Evolutionary conservation across 1,284 basidiomycete species (phyloP), one percentile per base, ranked within the genome.

Genomic region (Phaffia rhodozyma): DNA sequence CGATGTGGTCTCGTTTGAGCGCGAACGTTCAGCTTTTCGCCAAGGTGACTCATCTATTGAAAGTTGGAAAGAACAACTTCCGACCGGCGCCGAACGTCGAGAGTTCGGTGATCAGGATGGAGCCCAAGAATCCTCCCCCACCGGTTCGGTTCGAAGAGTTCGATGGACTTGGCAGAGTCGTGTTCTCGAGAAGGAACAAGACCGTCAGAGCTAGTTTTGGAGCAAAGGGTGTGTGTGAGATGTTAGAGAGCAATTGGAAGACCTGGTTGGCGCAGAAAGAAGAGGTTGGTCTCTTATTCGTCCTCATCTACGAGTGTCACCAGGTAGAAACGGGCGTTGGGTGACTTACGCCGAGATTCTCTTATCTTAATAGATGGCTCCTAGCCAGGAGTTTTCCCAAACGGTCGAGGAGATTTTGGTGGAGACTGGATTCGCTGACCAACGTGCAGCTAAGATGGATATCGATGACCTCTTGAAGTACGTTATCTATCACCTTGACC

Each of bases 11-110:
- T 62, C 83, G 94, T 54, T 79, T 99, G 30, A 91, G 89, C 6
- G 94, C 91, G 43, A 98, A 99, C 74, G 96, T 97, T 6, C 96
- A 98, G 74, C 86, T 97, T 25, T 93, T 90, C 74, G 84, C 90
- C 6, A 92, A 93, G 73, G 92, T 98, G 32, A 91, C 97, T 75
- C 86, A 97, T 71, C 83, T 97, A 67, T 93, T 97, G 86, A 90
- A 96, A 72, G 94, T 99, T 49, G 87, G 86, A 48, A 87, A 89
- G 71, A 94, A 93, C 75, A 94, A 96, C 76, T 99, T 99, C 79
- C 81, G 94, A 32, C 96, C 96, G 0, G 88, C 96, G 30, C 96
- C 96, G 0, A 84, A 91, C 74, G 96, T 99, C 60, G 96, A 98
- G 76, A 88, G 85, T 48, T 86, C 84, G 38, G 96, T 99, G 62